Evolutionary conservation across 805 yeast species (phyloP).

Genomic region (Teunomyces cretensis): DNA sequence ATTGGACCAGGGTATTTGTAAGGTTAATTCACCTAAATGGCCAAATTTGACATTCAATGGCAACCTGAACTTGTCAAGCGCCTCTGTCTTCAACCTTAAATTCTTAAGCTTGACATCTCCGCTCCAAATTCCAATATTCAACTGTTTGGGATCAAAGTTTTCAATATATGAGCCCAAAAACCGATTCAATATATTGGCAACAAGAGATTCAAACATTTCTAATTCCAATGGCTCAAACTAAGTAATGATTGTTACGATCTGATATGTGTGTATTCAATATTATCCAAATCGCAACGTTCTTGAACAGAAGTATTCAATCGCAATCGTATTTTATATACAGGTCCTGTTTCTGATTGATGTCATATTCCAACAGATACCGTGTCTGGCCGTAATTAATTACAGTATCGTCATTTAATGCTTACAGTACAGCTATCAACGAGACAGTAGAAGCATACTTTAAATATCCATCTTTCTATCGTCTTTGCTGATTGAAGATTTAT

Average conservation of each 20-base stretch:
- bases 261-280: too few species aligned
- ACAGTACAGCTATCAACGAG: too few species aligned
- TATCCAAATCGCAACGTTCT: too few species aligned
- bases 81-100: constrained; percentile 79
- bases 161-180: constrained; percentile 78
- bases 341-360: too few species aligned
- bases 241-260: neutral
- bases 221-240: neutral
- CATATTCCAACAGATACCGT: too few species aligned
- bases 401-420: too few species aligned
- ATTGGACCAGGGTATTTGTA: constrained; percentile 97
- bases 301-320: too few species aligned
- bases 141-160: constrained; percentile 91
- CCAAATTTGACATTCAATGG: constrained; percentile 91
- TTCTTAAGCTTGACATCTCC: constrained; percentile 90
- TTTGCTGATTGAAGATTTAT: too few species aligned
- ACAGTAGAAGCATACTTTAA: too few species aligned
- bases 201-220: constrained; percentile 69
- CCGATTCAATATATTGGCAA: constrained; percentile 60
- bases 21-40: constrained; percentile 80
- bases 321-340: too few species aligned
- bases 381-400: too few species aligned
- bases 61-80: constrained; percentile 78
- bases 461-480: too few species aligned
- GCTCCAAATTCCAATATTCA: constrained; percentile 95